These are phyloP conservation scores for Kockiozyma suomiensis DNA, from an alignment of 805 yeast genomes.

Conservation along the genomic window DNA sequence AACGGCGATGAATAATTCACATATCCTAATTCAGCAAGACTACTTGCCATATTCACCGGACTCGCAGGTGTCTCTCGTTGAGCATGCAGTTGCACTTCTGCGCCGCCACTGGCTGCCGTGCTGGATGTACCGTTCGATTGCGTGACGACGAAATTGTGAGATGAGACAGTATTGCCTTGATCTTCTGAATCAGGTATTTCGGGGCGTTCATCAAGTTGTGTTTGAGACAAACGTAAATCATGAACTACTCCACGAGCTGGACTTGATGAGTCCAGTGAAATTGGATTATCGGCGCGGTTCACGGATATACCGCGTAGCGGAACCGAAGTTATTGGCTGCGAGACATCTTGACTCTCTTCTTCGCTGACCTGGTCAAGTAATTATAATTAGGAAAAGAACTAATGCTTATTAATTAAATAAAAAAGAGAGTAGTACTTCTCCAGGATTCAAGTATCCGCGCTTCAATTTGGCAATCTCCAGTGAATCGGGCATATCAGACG, in stretches of 20 bases:
- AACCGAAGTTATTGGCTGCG: not conserved
- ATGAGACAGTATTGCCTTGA: not conserved
- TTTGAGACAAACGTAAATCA: not conserved
- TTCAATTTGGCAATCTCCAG: not conserved
- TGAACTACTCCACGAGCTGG: not conserved
- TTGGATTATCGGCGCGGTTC: no score
- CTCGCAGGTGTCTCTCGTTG: not conserved
- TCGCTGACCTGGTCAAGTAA: not conserved
- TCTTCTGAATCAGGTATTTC: slow-evolving; percentile 9
- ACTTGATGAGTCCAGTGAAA: slow-evolving; percentile 3
- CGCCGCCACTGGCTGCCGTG: not conserved
- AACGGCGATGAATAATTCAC: slow-evolving; percentile 5
- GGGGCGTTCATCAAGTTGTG: not conserved
- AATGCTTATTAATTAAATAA: not conserved
- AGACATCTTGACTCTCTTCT: slow-evolving; percentile 8
- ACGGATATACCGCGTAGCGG: no score
- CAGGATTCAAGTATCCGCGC: not conserved
- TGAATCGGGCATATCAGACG: slow-evolving; percentile 6
- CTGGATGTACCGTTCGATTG: not conserved
- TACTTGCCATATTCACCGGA: not conserved
- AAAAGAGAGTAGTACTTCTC: not conserved
- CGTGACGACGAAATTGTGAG: not conserved
- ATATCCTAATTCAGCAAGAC: not conserved
- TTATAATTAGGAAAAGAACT: no score
- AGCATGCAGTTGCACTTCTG: no score